Conservation (phyloP, 176 grass and related monocot genomes). For the Triticum dicoccoides region DNA sequence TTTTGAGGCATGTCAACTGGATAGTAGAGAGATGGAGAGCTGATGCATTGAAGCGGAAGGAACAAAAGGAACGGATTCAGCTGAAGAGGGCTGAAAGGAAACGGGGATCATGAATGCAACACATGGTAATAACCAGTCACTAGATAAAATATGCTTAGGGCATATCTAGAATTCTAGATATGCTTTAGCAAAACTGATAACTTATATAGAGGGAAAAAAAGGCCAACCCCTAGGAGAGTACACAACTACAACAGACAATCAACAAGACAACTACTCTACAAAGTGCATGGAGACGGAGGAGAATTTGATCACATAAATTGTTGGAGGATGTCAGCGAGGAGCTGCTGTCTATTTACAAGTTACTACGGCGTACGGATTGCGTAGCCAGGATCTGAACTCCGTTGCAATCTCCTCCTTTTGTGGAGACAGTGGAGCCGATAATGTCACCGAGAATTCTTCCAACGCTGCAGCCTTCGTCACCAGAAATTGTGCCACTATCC, state of each 20-base stretch:
- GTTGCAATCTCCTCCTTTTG: neutral
- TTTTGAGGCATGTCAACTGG: neutral
- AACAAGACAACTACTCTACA: too few species aligned
- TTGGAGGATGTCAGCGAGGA: too few species aligned
- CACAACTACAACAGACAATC: too few species aligned
- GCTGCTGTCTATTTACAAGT: neutral
- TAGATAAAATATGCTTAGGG: too few species aligned
- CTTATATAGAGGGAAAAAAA: too few species aligned
- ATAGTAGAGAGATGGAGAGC: neutral
- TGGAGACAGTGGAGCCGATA: neutral
- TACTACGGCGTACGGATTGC: neutral
- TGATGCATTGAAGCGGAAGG: neutral
- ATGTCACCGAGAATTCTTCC: neutral
- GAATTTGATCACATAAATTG: too few species aligned
- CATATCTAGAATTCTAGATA: too few species aligned
- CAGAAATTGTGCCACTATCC: neutral
- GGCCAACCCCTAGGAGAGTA: too few species aligned
- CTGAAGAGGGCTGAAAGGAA: neutral
- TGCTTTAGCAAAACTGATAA: too few species aligned
- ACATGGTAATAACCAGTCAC: too few species aligned
- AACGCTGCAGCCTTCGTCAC: neutral
- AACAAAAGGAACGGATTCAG: neutral
- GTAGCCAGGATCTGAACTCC: neutral
- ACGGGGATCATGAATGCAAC: too few species aligned
- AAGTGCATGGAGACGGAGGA: too few species aligned